Percentiles rank a stretch among this genome's conserved stretches.
Conservation (phyloP, 192 early-diverging fungal genomes). For the Linnemannia hyalina region DNA sequence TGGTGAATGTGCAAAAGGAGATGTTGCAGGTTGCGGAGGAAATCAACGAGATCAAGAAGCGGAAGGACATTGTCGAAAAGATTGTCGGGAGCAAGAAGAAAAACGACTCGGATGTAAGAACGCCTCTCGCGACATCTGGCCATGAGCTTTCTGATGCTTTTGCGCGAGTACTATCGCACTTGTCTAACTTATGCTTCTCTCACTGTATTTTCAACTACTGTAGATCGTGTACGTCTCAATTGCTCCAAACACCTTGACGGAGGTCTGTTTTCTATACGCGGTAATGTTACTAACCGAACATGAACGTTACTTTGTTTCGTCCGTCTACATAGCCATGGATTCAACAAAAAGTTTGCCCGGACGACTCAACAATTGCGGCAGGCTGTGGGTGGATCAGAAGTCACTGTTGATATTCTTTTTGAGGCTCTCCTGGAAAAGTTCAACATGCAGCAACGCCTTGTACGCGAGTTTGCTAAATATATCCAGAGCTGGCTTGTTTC, state of each 20-base stretch:
- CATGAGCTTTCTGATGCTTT: neutral
- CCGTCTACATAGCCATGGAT: constrained; percentile 72
- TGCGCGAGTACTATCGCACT: neutral
- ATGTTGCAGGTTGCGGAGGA: constrained; percentile 80
- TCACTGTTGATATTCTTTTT: constrained; percentile 70
- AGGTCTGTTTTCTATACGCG: no score
- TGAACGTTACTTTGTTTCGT: neutral
- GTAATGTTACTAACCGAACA: neutral
- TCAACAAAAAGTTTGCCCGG: constrained; percentile 77
- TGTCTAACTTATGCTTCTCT: neutral
- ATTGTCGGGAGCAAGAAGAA: constrained; percentile 81
- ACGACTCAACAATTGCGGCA: constrained; percentile 76
- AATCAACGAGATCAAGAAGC: constrained; percentile 88
- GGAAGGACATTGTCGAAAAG: constrained; percentile 90
- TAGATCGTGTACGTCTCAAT: constrained; percentile 45
- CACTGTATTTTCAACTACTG: neutral
- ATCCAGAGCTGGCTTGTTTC: constrained; percentile 61
- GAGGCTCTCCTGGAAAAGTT: constrained; percentile 70
- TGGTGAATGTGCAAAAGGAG: constrained; percentile 61
- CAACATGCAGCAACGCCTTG: constrained; percentile 63
- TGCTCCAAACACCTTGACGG: neutral
- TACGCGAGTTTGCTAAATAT: constrained; percentile 63
- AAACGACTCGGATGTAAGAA: constrained; percentile 77
- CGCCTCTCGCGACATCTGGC: neutral
- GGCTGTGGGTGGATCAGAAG: constrained; percentile 70